phyloP scores from a whole-genome alignment of 2,329 filamentous ascomycete species.

The Exophiala calicioides region DNA sequence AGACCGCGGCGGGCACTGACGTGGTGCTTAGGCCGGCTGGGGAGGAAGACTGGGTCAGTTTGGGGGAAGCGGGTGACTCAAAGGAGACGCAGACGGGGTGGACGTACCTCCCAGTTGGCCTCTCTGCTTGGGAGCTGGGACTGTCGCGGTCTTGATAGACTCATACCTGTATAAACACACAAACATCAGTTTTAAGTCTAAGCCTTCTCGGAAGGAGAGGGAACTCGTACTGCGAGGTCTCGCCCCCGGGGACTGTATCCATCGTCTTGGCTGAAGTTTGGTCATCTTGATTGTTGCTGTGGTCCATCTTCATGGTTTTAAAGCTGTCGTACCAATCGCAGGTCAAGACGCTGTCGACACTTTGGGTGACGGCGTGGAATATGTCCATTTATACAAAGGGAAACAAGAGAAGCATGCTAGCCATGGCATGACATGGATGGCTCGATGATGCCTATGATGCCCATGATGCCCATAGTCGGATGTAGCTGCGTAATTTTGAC shows the following conservation, averaged over 20 bases:
- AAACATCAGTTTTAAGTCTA: no score
- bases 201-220: neutral
- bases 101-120: conserved; percentile 58
- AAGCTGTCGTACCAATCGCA: conserved; percentile 30
- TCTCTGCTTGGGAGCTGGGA: conserved; percentile 54
- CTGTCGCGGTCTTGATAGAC: conserved; percentile 52
- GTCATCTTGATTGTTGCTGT: conserved; percentile 10
- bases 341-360: conserved; percentile 28
- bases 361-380: conserved; percentile 28
- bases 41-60: no score
- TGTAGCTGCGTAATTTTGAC: no score
- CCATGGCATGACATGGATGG: no score
- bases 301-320: conserved; percentile 21
- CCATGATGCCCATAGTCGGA: no score
- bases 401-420: no score
- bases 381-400: conserved; percentile 29
- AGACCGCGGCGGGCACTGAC: conserved; percentile 7
- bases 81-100: neutral
- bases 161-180: conserved; percentile 59
- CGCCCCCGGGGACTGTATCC: conserved; percentile 61
- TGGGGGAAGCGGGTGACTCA: no score
- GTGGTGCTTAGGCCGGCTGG: conserved; percentile 25
- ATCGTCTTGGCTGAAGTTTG: no score
- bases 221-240: conserved; percentile 56
- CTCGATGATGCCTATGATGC: no score